Evolutionary conservation across 2,329 filamentous ascomycete genomes (phyloP), one percentile per base, ranked within the genome.

Genomic region (Fusarium staphyleae): DNA sequence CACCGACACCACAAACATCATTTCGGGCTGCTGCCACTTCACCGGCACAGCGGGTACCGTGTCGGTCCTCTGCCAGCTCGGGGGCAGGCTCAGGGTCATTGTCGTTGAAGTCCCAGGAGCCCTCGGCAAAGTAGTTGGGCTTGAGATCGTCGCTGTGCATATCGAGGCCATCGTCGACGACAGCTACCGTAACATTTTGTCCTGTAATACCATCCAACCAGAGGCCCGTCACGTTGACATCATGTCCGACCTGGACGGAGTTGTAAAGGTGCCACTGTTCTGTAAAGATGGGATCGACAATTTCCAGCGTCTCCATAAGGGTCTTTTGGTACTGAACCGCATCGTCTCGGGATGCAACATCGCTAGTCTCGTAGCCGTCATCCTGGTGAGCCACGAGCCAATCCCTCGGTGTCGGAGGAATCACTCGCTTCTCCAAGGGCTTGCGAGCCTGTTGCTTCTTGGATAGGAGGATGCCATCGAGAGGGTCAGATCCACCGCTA

Each of bases 211-310:
- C 93, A 65, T 95, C 86, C 65, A 91, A 72, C 95, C 95, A 99
- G 5, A 98, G 82, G 11, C 87, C 91, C 0, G 92, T 96, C n/a
- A 98, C 92, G 68, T 99, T 99, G 68, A 99, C 84, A 71, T 99
- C 95, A 74, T 98, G 90, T 5, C 93, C 93, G 1, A 86, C 71
- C 65, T 96, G 86, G 5, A 89, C 71, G 0, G 89, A 81, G 71
- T 99, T 99, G 77, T 89, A 87, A 39, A 99, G 78, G 80, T 99
- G 95, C 95, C 95, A 99, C 75, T 99, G 95, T 50, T 96, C 89
- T 34, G 83, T 80, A 75, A 98, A 99, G 45, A 96, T 96, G 14
- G 95, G 95, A 68, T 99, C 95, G 26, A 78, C 74, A 60, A 99
- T 98, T 12, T 80, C 79, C n/a, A 99, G 79, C 2, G 80, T 77